Evolutionary conservation across 2,329 filamentous ascomycete genomes (phyloP), one percentile per base, ranked within the genome.

Genomic region (Monosporascus sp.): DNA sequence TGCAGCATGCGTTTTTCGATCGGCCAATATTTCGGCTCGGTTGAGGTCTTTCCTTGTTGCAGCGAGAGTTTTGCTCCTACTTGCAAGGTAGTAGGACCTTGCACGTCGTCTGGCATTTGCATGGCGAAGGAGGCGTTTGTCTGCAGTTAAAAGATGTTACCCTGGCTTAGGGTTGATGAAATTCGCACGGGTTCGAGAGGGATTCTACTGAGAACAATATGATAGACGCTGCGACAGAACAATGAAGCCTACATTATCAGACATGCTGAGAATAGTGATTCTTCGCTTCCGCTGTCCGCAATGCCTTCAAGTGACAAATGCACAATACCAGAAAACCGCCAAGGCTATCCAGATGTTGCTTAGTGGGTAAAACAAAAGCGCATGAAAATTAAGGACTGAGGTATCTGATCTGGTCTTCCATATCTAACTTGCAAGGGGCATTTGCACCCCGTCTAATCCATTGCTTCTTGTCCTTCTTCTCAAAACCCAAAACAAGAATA

Each of bases 111-210:
- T 58, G 59, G 63, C 65, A 66, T 68, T 62, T 59, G 61, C 63
- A 64, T 61, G 66, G 65, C 66, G 65, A 67, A 64, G 43, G 56
- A 58, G 66, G 65, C 65, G 65, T 68, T 67, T 53, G 20, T 51
- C 51, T 52, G 56, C 44, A 53, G 53, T 52, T 38, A 50, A 26
- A 40, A 40, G 40, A 31, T 48, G 54, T 45, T 58, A 55, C 53
- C 53, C 54, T 50, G 27, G 43, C 48, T 46, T 38, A 41, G 41
- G 22, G 57, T 46, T 56, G 40, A 55, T 51, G 38, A 51, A 49
- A 52, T 44, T 50, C 48, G 7, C 43, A 54, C 37, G 55, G 50
- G 48, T 49, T 44, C 51, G 48, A 52, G 37, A 44, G 26, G 43
- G 49, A 43, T 53, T 41, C 52, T 46, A 40, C 31, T 31, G 41